Percentiles rank a stretch among this genome's conserved stretches.
Evolutionary conservation across 768 basidiomycete species (phyloP).

Genomic region (Antrodiella citrinella): DNA sequence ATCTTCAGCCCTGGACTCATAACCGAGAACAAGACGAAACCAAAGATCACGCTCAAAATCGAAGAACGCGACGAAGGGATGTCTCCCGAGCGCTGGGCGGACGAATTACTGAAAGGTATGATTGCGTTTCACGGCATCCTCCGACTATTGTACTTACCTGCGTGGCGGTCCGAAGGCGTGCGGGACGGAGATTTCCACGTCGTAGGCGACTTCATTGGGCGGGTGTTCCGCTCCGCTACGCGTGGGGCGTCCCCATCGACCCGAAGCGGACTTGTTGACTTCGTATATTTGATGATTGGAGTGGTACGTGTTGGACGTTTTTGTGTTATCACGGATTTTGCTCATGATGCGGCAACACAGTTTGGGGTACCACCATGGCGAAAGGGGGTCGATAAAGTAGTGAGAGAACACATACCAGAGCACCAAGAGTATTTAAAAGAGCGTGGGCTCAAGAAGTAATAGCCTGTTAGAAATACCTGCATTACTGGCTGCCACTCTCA

Average conservation of each 20-base stretch:
- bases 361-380: slow-evolving; percentile 34
- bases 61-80: slow-evolving; percentile 64
- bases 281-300: slow-evolving; percentile 32
- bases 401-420: slow-evolving; percentile 26
- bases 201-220: slow-evolving; percentile 59
- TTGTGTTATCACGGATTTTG: neutral
- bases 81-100: slow-evolving; percentile 57
- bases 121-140: neutral
- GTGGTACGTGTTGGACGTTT: slow-evolving; percentile 26
- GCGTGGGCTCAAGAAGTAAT: slow-evolving; percentile 3
- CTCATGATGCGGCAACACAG: slow-evolving; percentile 14
- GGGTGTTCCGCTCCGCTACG: slow-evolving; percentile 60
- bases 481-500: no score
- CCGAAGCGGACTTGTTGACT: slow-evolving; percentile 54
- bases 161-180: slow-evolving; percentile 39
- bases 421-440: slow-evolving; percentile 28
- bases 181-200: slow-evolving; percentile 67
- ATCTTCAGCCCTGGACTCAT: slow-evolving; percentile 75
- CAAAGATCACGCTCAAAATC: slow-evolving; percentile 63
- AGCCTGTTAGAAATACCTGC: no score
- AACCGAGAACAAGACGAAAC: slow-evolving; percentile 72
- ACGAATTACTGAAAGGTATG: slow-evolving; percentile 50
- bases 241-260: slow-evolving; percentile 56
- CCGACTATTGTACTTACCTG: neutral
- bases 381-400: slow-evolving; percentile 26